Evolutionary conservation across 805 yeast species (phyloP), one percentile per base, ranked within the genome.

Genomic region (Zygosaccharomyces rouxii): DNA sequence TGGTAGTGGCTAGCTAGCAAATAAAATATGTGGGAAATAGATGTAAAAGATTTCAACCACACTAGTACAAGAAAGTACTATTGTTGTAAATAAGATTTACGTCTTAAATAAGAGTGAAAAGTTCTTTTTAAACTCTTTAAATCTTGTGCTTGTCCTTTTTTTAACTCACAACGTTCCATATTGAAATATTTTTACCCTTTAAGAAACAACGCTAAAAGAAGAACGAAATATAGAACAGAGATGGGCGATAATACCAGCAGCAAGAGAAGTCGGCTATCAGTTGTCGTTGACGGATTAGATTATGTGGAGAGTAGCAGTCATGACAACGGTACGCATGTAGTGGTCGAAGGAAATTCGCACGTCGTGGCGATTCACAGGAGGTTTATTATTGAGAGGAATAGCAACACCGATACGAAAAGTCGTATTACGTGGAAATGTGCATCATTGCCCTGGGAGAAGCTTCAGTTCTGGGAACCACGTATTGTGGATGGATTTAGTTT

Each of bases 401-500:
- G 26, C 28, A 22, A 28, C 13, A 10, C 9, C 4, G 10, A 16
- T 28, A 7, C 13, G 22, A 5, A 18, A 33, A 29, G 18, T 18
- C 53, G 57, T 33, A 49, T 55, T n/a, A 55, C 57, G n/a, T 55
- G 59, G 59, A 46, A 47, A 25, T 29, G 41, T 9, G 21, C 21
- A 14, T 7, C 37, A 7, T 7, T 14, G 44, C 46, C 14, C 21
- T 57, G 30, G 35, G 30, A 33, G 44, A 23, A 23, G 26, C 14
- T 21, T 7, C 35, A 30, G 18, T 29, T 41, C 33, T 41, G 44
- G 44, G 44, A 41, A 5, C 44, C 44, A 2, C 33, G 21, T 41
- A 29, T 41, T 29, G 28, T 41, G 3, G 44, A 41, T 21, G 66
- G 66, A 2, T 51, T 59, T 25, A 57, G 56, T 37, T 43, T 55